Base-by-base conservation (phyloP, 148 eudicot species). In the Polygonum aviculare region DNA sequence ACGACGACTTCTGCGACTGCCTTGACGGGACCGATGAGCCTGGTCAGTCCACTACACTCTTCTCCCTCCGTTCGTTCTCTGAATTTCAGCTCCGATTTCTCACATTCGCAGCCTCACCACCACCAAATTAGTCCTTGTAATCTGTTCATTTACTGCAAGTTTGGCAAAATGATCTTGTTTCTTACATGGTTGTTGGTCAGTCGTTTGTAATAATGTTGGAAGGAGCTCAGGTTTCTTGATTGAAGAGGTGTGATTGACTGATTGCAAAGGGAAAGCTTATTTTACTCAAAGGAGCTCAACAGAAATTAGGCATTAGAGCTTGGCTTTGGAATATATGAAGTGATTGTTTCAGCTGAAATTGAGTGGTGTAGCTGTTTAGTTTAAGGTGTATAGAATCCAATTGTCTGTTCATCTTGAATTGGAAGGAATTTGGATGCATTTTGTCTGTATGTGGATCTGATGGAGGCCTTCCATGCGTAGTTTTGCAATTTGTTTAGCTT, bases 21-120 rank as follows among this genome's bases (percentile, higher is more conserved):
- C 16, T 84, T 70, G 97, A 92, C 78, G 97, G 97, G 51, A 86
- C 97, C 47, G 97, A 92, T 80, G 97, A 92, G 72, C 97, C 97
- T 50, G 97, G 97, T 90, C 75, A 36, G 63, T 77, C 39, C 40
- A 67, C 39, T 48, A 67, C 49, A 62, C 33, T n/a, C 38, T 15
- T 40, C 35, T 1, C 62, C 22, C 33, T 31, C 47, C 11, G 54
- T 45, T 33, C 57, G 65, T 19, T 54, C 41, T 70, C 31, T 26
- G 31, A 26, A 26, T 26, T 26, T 26, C 1, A 26, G 31, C 31
- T 26, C 60, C 11, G 19, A 63, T 26, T 63, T 33, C 14, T 4
- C 40, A 7, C 18, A 16, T 63, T 31, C 40, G 16, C 18, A 62
- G 69, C 38, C 3, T 57, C 63, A 57, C 1, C 21, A 21, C 31